Evolutionary conservation across 2,329 filamentous ascomycete species (phyloP), one percentile per base, ranked within the genome.

Genomic region (Microcyclospora pomicola): DNA sequence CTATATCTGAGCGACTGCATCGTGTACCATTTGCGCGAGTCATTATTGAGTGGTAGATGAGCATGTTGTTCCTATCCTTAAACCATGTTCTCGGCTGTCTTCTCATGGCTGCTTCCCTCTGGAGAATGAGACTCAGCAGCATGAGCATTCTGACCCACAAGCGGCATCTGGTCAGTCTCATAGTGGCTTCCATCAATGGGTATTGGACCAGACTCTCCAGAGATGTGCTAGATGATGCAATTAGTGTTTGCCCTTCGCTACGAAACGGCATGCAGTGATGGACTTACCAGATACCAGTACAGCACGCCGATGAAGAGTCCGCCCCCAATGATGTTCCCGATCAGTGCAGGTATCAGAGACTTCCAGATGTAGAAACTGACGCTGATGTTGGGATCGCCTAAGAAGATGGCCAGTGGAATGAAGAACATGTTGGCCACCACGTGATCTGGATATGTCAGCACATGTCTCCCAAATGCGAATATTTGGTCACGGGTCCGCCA

Each of bases 311-410:
- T 65, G 45, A 75, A 73, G 2, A 72, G 31, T 0, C 57, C 61
- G 2, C 71, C 72, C 0, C 71, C 71, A 2, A 75, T 47, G 12
- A 71, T 65, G 42, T 75, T 75, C 0, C 71, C 71, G 2, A 74
- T 44, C 2, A 66, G 43, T 0, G 67, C 61, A 0, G 71, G 72
- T 27, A 75, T 67, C 43, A 73, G 64, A 1, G 64, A 67, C 48
- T 75, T 73, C 68, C 69, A 75, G 43, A 75, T 69, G 40, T 74
- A 75, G 31, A 72, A 56, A 0, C 63, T 59, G 0, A 70, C 61
- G 0, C 55, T 63, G 15, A 74, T 56, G 19, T 24, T 7, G 0
- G 66, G 61, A 0, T 67, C 59, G 0, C 59, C 55, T 0, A 68
- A 49, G 56, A 63, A 75, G 28, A 75, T 71, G 0, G 59, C 68